Evolutionary conservation across 164 flowering plant species (phyloP).

Genomic region (Macadamia tetraphylla): DNA sequence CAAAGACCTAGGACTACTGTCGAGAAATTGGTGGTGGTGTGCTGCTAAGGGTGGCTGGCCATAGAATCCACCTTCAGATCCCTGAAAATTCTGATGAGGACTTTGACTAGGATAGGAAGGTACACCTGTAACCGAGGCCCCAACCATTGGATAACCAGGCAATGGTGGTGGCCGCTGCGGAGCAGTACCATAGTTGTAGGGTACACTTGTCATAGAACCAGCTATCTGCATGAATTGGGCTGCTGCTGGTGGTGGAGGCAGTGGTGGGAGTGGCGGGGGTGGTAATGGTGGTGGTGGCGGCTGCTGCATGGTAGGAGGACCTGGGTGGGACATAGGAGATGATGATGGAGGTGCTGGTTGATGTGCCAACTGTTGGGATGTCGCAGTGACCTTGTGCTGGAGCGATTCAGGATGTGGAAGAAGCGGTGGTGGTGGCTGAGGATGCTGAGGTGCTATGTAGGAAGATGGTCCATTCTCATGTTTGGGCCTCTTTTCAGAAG

Average conservation of each 20-base stretch:
- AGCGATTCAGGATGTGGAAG: slow-evolving; percentile 37
- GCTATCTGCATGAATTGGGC: slow-evolving; percentile 49
- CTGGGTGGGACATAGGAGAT: slow-evolving; percentile 28
- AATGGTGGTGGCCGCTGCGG: slow-evolving; percentile 35
- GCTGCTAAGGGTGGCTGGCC: slow-evolving; percentile 59
- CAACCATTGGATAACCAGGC: slow-evolving; percentile 40
- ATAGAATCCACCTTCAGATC: slow-evolving; percentile 56
- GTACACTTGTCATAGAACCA: slow-evolving; percentile 37
- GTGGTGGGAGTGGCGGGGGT: slow-evolving; percentile 33
- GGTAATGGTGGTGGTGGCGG: slow-evolving; percentile 23
- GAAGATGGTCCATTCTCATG: slow-evolving; percentile 45
- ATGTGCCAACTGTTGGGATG: slow-evolving; percentile 26
- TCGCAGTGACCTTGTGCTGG: slow-evolving; percentile 26
- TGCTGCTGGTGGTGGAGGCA: slow-evolving; percentile 36
- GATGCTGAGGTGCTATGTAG: slow-evolving; percentile 35
- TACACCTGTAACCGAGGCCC: slow-evolving; percentile 34
- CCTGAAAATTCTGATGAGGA: slow-evolving; percentile 53
- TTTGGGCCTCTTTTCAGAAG: slow-evolving; percentile 63
- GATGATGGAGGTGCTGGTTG: slow-evolving; percentile 55
- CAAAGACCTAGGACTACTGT: slow-evolving; percentile 26
- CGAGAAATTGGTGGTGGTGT: slow-evolving; percentile 63
- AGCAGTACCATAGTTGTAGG: slow-evolving; percentile 42
- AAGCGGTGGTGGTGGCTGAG: slow-evolving; percentile 37
- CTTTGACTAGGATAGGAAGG: slow-evolving; percentile 36
- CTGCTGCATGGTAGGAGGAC: slow-evolving; percentile 17